Conservation (phyloP, 257 asterid species). For the Linaria vulgaris region DNA sequence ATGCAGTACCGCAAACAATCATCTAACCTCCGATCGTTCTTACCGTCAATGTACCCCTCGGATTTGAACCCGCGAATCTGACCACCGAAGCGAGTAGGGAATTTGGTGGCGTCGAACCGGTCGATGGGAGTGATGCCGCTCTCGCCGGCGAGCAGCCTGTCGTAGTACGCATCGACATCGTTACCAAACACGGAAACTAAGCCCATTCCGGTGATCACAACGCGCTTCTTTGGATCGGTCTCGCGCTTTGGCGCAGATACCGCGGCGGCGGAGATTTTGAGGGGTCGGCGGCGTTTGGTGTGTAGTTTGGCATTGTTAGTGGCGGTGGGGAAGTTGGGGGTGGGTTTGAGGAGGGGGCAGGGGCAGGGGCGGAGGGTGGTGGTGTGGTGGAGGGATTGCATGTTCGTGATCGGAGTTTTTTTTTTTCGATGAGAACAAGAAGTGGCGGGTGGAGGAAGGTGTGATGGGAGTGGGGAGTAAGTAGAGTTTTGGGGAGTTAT, state of each 20-base stretch:
- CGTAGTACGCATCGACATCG: constrained; percentile 53
- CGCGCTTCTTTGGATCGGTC: constrained; percentile 64
- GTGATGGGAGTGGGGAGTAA: too few species aligned
- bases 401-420: neutral
- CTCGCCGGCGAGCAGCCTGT: constrained; percentile 53
- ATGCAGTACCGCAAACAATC: constrained; percentile 58
- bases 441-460: neutral
- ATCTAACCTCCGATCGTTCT: constrained; percentile 57
- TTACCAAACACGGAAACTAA: constrained; percentile 59
- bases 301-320: constrained; percentile 26
- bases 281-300: constrained; percentile 25
- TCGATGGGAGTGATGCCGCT: constrained; percentile 57
- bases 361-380: constrained; percentile 39
- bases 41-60: constrained; percentile 56
- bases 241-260: constrained; percentile 50
- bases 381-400: constrained; percentile 40
- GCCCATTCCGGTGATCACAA: constrained; percentile 61
- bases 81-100: constrained; percentile 60
- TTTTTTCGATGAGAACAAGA: constrained; percentile 35
- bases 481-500: neutral
- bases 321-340: neutral
- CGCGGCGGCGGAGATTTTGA: constrained; percentile 41
- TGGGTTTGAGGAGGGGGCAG: constrained; percentile 17
- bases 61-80: constrained; percentile 54
- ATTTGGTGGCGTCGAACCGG: constrained; percentile 57